Percentiles rank a stretch among this genome's conserved stretches.
phyloP scores from a whole-genome alignment of 2,329 filamentous ascomycete genomes.

The Fonsecaea multimorphosa region DNA sequence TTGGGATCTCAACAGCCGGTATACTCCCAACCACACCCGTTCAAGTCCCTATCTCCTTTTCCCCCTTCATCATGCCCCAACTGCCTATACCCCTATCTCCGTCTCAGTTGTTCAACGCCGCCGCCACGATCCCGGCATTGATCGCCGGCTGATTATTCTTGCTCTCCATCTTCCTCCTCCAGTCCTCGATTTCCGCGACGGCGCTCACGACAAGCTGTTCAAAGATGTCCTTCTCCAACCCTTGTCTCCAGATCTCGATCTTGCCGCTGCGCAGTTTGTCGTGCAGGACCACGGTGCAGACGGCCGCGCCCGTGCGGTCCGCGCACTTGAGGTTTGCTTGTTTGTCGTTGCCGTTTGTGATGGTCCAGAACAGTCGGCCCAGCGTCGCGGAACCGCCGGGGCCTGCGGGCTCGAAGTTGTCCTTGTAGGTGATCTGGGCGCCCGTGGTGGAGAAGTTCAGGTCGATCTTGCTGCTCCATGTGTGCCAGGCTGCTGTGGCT shows the following conservation, averaged over 20 bases:
- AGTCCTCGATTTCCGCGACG: conserved; percentile 17
- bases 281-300: conserved; percentile 12
- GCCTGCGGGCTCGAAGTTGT: conserved; percentile 5
- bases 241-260: conserved; percentile 14
- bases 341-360: neutral
- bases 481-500: conserved; percentile 18
- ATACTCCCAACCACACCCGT: too few species aligned
- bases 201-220: conserved; percentile 22
- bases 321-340: conserved; percentile 12
- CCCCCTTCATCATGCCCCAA: too few species aligned
- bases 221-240: conserved; percentile 7
- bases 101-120: neutral
- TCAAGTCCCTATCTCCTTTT: too few species aligned
- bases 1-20: neutral
- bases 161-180: conserved; percentile 12
- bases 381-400: neutral
- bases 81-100: neutral
- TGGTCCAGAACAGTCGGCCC: conserved; percentile 14
- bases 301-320: conserved; percentile 5
- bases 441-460: conserved; percentile 7
- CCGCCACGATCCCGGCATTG: neutral
- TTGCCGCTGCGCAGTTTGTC: conserved; percentile 10
- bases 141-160: conserved; percentile 32
- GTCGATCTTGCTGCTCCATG: conserved; percentile 21
- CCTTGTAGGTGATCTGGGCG: conserved; percentile 17